Evolutionary conservation across 768 basidiomycete genomes (phyloP).

Genomic region (Russula griseocarnosa): DNA sequence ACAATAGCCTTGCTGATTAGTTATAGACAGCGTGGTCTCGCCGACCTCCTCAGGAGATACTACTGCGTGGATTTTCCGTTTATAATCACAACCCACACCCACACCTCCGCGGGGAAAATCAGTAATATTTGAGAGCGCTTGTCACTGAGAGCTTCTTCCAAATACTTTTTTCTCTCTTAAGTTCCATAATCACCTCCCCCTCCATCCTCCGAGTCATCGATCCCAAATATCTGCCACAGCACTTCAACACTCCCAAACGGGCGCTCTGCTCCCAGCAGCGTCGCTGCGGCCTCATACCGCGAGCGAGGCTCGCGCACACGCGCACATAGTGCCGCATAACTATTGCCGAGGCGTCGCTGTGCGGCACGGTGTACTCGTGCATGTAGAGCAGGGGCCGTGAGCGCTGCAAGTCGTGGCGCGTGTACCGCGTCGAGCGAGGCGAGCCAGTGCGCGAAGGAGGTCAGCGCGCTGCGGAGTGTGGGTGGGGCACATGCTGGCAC

Average conservation of each 20-base stretch:
- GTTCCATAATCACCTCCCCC: constrained; percentile 1
- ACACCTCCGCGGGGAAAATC: neutral
- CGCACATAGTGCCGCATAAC: constrained; percentile 72
- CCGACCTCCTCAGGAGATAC: neutral
- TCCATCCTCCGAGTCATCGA: constrained; percentile 39
- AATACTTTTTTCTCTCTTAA: neutral
- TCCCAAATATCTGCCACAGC: constrained; percentile 74
- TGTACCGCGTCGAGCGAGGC: constrained; percentile 76
- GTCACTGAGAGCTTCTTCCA: neutral
- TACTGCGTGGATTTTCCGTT: constrained; percentile 3
- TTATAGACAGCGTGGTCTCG: constrained; percentile 5
- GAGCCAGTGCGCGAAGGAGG: constrained; percentile 78
- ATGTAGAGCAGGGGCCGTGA: constrained; percentile 64
- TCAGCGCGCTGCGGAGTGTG: constrained; percentile 58
- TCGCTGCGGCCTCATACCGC: constrained; percentile 87
- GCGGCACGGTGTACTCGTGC: constrained; percentile 72
- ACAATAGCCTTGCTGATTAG: constrained; percentile 15
- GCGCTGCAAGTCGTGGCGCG: constrained; percentile 70
- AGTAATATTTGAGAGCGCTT: neutral
- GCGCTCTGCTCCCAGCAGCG: constrained; percentile 74
- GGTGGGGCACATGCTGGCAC: constrained; percentile 62
- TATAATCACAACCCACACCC: constrained; percentile 2
- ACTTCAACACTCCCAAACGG: constrained; percentile 77
- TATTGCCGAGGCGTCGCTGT: constrained; percentile 58
- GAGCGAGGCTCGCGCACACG: constrained; percentile 72